Percentiles rank a stretch among this genome's conserved stretches.
phyloP scores from a whole-genome alignment of 495 filamentous ascomycete genomes.

The Aspergillus panamensis region DNA sequence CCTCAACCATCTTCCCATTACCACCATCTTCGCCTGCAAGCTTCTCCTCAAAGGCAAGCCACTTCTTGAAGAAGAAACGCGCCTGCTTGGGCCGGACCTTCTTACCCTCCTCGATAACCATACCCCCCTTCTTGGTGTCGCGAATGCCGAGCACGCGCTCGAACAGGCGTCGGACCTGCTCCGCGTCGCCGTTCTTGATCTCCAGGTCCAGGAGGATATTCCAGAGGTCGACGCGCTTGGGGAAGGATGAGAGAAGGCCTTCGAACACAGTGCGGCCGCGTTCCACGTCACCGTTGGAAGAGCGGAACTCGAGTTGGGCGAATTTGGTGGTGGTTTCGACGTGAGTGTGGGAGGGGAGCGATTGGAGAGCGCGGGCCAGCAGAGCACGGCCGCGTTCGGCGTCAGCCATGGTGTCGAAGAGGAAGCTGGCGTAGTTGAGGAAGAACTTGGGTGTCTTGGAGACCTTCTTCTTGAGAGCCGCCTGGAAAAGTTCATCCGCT shows the following conservation, averaged over 20 bases:
- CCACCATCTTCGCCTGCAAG: constrained; percentile 46
- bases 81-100: constrained; percentile 68
- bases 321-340: constrained; percentile 80
- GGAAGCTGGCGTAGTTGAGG: constrained; percentile 92
- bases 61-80: constrained; percentile 77
- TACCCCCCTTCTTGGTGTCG: constrained; percentile 50
- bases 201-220: constrained; percentile 88
- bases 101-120: constrained; percentile 34
- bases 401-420: constrained; percentile 65
- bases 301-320: constrained; percentile 85
- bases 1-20: constrained; percentile 65
- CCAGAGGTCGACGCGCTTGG: constrained; percentile 88
- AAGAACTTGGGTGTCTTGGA: constrained; percentile 72
- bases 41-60: constrained; percentile 76
- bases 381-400: constrained; percentile 73
- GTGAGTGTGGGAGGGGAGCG: constrained; percentile 67
- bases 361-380: constrained; percentile 82
- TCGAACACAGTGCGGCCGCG: constrained; percentile 94
- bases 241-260: constrained; percentile 75
- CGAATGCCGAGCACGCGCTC: constrained; percentile 63
- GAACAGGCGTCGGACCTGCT: constrained; percentile 69
- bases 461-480: constrained; percentile 83
- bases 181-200: constrained; percentile 59
- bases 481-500: constrained; percentile 85
- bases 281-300: constrained; percentile 77